A percentile compares a stretch with the other conserved stretches of the same genome.
Evolutionary conservation across 1,139 yeast genomes (phyloP).

Genomic region (Yamadazyma taylorii): DNA sequence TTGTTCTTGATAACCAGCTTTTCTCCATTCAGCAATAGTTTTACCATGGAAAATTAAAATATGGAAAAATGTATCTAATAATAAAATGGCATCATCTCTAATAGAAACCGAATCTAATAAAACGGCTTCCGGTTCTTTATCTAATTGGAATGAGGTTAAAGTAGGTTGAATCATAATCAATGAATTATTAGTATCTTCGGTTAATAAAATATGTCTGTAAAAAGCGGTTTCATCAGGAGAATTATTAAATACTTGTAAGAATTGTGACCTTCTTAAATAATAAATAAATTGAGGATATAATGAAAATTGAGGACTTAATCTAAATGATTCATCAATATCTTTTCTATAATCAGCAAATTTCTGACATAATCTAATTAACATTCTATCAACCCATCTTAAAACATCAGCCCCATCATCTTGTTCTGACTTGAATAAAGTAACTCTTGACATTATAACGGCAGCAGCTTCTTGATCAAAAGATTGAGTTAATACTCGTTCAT

Average conservation of each 20-base stretch:
- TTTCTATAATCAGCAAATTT: constrained; percentile 53
- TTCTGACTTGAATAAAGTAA: constrained; percentile 88
- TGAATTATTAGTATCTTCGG: constrained; percentile 93
- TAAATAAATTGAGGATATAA: constrained; percentile 92
- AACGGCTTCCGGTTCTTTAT: constrained; percentile 86
- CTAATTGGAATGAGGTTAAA: constrained; percentile 80
- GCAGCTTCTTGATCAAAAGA: constrained; percentile 99
- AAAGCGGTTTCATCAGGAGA: constrained; percentile 99
- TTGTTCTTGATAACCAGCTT: constrained; percentile 89
- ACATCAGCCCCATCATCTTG: constrained; percentile 59
- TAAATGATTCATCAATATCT: constrained; percentile 47
- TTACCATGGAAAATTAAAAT: constrained; percentile 94
- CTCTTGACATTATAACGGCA: constrained; percentile 91
- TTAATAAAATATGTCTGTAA: constrained; percentile 86
- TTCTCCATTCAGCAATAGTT: constrained; percentile 94
- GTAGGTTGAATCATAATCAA: constrained; percentile 97
- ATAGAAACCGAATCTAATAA: constrained; percentile 90
- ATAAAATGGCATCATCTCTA: constrained; percentile 81
- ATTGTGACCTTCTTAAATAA: constrained; percentile 94
- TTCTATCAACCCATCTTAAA: constrained; percentile 52
- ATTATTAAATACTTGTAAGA: constrained; percentile 93
- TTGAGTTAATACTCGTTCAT: constrained; percentile 50
- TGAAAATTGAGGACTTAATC: constrained; percentile 48
- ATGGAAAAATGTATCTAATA: constrained; percentile 94
- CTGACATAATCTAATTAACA: constrained; percentile 51